Evolutionary conservation across 768 basidiomycete species (phyloP), one percentile per base, ranked within the genome.

Genomic region (Hericium rajendrae): DNA sequence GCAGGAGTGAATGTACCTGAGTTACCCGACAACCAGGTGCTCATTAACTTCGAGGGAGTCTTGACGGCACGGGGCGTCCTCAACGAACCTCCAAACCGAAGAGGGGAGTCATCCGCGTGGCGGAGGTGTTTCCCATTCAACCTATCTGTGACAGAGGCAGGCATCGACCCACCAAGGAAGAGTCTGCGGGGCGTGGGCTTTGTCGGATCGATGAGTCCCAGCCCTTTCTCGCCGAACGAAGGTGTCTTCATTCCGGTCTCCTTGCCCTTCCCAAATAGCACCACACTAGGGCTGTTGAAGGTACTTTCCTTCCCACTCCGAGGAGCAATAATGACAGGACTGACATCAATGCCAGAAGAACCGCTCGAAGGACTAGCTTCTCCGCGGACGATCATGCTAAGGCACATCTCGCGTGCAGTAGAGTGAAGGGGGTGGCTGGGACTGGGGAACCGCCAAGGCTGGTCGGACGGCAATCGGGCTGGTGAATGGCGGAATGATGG

Each of bases 361-460:
- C 60, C 39, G 20, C 62, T 59, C 16, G 78, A 61, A 32, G 60
- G 82, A 60, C 81, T 86, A 10, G 73, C 69, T 18, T 74, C 71
- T 38, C 79, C 80, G 15, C 75, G 76, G 43, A 80, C 76, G 28
- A 88, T 73, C 78, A 85, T 80, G 55, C 80, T 78, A 48, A 91
- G 72, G 32, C 84, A 84, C 16, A 87, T 65, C 57, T 88, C 84
- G 38, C 81, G 79, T 15, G 80, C 76, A 40, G 71, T 76, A 16
- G 81, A 83, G 68, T 88, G 84, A 43, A 89, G 70, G 1, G 87
- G 87, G 64, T 91, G 86, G 57, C 84, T 87, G 11, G 87, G 86
- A 64, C 86, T 90, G 8, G 85, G 82, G 65, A 83, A 88, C 39
- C 86, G 81, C 88, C 88, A 91, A 2, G 88, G 88, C 59, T 89